Percentiles rank a stretch among this genome's conserved stretches.
phyloP scores from a whole-genome alignment of 805 yeast genomes.

The Candida oleophila region DNA sequence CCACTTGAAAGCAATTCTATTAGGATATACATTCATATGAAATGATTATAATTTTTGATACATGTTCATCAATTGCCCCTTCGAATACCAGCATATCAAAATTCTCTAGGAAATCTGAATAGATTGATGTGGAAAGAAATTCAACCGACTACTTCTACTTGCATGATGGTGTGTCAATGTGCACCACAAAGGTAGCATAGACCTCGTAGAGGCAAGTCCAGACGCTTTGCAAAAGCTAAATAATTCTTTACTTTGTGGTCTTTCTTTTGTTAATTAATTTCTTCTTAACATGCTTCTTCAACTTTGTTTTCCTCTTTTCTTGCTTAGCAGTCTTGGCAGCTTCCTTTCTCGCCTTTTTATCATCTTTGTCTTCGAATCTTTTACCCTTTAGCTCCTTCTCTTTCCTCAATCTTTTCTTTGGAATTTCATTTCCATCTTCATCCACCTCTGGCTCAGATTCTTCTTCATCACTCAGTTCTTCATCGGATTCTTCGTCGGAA shows the following conservation, averaged over 20 bases:
- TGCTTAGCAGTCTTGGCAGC: conserved; percentile 30
- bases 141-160: not conserved
- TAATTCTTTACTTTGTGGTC: not conserved
- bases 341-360: conserved; percentile 44
- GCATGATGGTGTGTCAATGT: not conserved
- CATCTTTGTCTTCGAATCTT: conserved; percentile 53
- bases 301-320: conserved; percentile 39
- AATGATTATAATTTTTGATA: no score
- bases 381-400: conserved; percentile 54
- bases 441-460: conserved; percentile 24
- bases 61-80: not conserved
- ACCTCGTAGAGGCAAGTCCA: not conserved
- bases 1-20: not conserved
- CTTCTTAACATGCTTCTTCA: conserved; percentile 32
- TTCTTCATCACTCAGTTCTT: conserved; percentile 26
- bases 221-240: not conserved
- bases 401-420: conserved; percentile 26
- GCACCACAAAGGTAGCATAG: not conserved
- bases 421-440: conserved; percentile 22
- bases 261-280: conserved; percentile 17
- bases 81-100: not conserved
- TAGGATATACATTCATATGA: not conserved
- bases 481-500: conserved; percentile 45
- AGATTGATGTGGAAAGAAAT: not conserved
- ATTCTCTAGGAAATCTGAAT: not conserved